Evolutionary conservation across 2,329 filamentous ascomycete genomes (phyloP).

Genomic region (Hypoxylon sp.): DNA sequence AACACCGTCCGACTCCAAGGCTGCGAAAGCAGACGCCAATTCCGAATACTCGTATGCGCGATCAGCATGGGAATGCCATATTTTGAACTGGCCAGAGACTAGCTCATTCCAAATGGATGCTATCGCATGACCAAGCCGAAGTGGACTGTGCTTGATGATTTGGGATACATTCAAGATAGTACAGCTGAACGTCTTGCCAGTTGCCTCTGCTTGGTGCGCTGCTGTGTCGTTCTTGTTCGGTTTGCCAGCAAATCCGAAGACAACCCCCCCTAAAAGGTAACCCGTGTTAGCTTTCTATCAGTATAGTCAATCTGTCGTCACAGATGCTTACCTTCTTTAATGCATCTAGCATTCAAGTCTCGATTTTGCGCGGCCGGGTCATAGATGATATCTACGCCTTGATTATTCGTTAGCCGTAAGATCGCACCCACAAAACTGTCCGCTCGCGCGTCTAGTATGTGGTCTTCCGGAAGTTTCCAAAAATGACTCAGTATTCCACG

Average conservation of each 20-base stretch:
- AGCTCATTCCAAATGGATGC: constrained; percentile 14
- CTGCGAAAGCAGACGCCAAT: constrained; percentile 25
- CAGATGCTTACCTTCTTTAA: constrained; percentile 35
- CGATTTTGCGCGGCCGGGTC: constrained; percentile 49
- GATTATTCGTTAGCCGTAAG: constrained; percentile 43
- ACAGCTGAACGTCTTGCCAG: constrained; percentile 24
- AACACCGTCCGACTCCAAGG: constrained; percentile 7
- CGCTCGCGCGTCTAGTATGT: constrained; percentile 51
- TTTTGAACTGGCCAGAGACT: constrained; percentile 5
- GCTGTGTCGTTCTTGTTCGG: constrained; percentile 4
- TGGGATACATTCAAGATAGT: constrained; percentile 27
- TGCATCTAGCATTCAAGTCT: constrained; percentile 47
- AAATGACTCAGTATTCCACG: constrained; percentile 46
- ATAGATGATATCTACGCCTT: constrained; percentile 56
- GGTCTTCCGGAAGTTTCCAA: constrained; percentile 47
- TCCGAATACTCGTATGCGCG: constrained; percentile 26
- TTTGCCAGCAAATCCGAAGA: constrained; percentile 31
- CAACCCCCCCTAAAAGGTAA: constrained; percentile 27
- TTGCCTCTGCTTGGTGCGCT: not conserved
- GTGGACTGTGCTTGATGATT: constrained; percentile 26
- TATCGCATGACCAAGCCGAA: constrained; percentile 27
- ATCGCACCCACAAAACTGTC: constrained; percentile 48
- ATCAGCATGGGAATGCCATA: constrained; percentile 2
- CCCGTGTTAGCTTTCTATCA: no score
- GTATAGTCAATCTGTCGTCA: not conserved